phyloP scores from a whole-genome alignment of 225 moss, liverwort and hornwort species.

The Rhytidiadelphus loreus region DNA sequence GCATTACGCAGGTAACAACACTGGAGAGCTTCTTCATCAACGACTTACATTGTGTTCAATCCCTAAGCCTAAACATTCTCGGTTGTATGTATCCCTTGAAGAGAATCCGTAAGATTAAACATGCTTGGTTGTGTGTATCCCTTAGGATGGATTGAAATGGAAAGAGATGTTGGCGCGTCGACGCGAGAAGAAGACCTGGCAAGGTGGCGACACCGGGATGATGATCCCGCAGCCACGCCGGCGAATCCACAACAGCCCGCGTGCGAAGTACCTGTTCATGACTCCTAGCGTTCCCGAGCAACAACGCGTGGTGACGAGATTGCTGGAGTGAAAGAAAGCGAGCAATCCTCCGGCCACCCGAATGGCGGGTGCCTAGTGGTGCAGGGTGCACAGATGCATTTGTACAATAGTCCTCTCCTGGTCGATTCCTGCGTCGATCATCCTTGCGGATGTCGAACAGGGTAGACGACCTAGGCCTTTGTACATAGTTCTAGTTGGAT shows the following conservation, averaged over 20 bases:
- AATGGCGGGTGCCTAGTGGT: constrained; percentile 16
- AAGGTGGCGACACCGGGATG: background rate
- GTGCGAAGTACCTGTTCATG: constrained; percentile 20
- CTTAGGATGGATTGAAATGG: constrained; percentile 37
- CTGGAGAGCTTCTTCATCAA: background rate
- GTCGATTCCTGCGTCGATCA: constrained; percentile 2
- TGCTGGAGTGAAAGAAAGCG: constrained; percentile 4
- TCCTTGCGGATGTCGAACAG: background rate
- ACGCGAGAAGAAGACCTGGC: constrained; percentile 3
- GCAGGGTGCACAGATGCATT: constrained; percentile 54
- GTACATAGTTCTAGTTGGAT: constrained; percentile 20
- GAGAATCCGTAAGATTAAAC: background rate
- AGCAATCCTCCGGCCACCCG: background rate
- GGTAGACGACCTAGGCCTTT: constrained; percentile 20
- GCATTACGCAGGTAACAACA: constrained; percentile 22
- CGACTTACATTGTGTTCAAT: background rate
- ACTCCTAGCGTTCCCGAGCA: constrained; percentile 23
- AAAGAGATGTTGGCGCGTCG: constrained; percentile 26
- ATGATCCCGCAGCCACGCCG: constrained; percentile 2
- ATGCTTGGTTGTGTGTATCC: background rate
- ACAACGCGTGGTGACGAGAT: background rate
- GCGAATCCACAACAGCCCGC: constrained; percentile 8
- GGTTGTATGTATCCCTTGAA: background rate
- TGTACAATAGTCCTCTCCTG: constrained; percentile 48
- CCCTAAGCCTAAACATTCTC: background rate